Percentiles rank a stretch among this genome's conserved stretches.
These are phyloP conservation scores for Setaria italica DNA, from an alignment of 202 grass and related monocot species.

Conservation along the genomic window DNA sequence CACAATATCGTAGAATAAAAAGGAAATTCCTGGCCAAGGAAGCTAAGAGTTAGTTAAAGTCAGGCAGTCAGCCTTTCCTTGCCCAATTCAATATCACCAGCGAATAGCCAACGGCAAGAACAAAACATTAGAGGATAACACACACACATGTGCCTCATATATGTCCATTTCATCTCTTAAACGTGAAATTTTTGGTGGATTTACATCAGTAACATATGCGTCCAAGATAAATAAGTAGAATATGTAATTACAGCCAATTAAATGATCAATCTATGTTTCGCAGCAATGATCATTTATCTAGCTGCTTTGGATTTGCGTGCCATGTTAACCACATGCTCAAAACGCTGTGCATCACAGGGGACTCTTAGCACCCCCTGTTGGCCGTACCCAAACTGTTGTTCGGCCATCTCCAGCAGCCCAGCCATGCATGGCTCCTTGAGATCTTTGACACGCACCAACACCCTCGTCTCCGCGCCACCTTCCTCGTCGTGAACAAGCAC, in stretches of 20 bases:
- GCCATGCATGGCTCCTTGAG: slow-evolving; percentile 44
- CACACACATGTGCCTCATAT: too few relatives aligned
- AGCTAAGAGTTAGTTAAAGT: too few relatives aligned
- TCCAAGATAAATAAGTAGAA: not conserved
- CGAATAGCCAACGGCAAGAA: too few relatives aligned
- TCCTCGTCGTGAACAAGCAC: slow-evolving; percentile 31
- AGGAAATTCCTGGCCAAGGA: too few relatives aligned
- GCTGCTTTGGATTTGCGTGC: not conserved
- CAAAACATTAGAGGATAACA: too few relatives aligned
- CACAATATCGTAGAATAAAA: too few relatives aligned
- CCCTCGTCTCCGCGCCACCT: slow-evolving; percentile 19
- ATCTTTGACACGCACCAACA: slow-evolving; percentile 45
- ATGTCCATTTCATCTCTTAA: not conserved
- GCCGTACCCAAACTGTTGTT: slow-evolving; percentile 45
- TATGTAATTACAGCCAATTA: too few relatives aligned
- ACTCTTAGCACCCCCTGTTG: slow-evolving; percentile 50
- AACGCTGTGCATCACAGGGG: slow-evolving; percentile 33
- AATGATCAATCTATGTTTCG: too few relatives aligned
- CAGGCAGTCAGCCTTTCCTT: too few relatives aligned
- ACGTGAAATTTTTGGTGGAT: not conserved
- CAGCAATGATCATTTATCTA: too few relatives aligned
- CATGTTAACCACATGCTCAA: slow-evolving; percentile 32
- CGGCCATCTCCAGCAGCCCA: slow-evolving; percentile 35
- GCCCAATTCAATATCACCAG: too few relatives aligned
- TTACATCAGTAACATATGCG: not conserved